Conservation (phyloP, 306 rosid species). For the Cucumis sativus region DNA sequence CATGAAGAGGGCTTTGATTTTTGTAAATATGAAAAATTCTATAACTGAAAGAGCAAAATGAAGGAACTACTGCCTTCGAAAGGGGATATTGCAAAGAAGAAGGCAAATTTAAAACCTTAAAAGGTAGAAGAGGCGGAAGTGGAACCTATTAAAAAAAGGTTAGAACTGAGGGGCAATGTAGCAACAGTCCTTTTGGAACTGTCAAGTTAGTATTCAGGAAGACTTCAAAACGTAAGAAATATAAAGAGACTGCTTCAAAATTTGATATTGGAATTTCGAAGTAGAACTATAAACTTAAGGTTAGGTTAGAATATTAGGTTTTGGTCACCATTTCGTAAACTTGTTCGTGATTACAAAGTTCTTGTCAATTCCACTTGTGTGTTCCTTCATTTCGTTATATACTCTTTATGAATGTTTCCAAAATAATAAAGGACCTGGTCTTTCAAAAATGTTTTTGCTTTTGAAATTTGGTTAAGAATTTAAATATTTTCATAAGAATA, state of each 20-base stretch:
- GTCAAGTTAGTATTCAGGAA: neutral
- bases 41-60: neutral
- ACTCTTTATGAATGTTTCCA: too few relatives aligned
- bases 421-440: too few relatives aligned
- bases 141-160: too few relatives aligned
- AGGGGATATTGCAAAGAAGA: neutral
- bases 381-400: too few relatives aligned
- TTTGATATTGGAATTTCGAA: neutral
- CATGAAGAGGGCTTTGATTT: neutral
- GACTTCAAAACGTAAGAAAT: neutral
- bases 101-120: neutral
- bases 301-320: neutral
- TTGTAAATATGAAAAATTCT: neutral
- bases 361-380: too few relatives aligned
- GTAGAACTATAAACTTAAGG: neutral
- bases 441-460: neutral
- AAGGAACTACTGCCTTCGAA: neutral
- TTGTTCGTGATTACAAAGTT: neutral
- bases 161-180: too few relatives aligned
- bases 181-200: neutral
- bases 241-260: neutral
- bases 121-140: too few relatives aligned
- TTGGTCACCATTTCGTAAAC: neutral
- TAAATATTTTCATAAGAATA: too few relatives aligned
- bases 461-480: neutral